phyloP scores from a whole-genome alignment of 495 filamentous ascomycete species.

The Penicillium tannophilum region DNA sequence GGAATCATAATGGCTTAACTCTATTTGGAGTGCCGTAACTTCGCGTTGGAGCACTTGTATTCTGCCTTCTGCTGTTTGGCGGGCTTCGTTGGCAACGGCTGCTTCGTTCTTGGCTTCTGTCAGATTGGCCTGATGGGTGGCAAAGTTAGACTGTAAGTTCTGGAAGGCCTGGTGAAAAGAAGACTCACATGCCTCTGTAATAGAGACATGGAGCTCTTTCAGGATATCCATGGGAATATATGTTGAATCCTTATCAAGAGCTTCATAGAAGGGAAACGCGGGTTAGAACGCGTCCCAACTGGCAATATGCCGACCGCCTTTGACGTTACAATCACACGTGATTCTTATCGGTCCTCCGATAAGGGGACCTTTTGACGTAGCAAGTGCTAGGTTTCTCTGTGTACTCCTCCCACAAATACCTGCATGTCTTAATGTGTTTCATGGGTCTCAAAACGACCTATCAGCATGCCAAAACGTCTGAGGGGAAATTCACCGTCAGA shows the following conservation, averaged over 20 bases:
- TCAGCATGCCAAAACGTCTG: slow-evolving; percentile 51
- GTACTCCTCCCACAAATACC: slow-evolving; percentile 3
- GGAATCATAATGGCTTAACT: slow-evolving; percentile 24
- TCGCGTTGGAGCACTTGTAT: slow-evolving; percentile 31
- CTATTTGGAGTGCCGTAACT: slow-evolving; percentile 23
- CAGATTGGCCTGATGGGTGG: slow-evolving; percentile 23
- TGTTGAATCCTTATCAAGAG: background rate
- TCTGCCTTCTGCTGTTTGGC: slow-evolving; percentile 20
- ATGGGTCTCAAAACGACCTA: background rate
- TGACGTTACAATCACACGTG: slow-evolving; percentile 3
- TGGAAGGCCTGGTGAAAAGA: slow-evolving; percentile 37
- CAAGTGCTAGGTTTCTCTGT: slow-evolving; percentile 3
- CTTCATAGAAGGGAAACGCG: slow-evolving; percentile 6
- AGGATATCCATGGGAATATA: slow-evolving; percentile 38
- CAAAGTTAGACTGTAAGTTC: slow-evolving; percentile 29
- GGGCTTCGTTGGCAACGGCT: slow-evolving; percentile 25
- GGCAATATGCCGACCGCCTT: slow-evolving; percentile 14
- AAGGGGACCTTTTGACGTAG: slow-evolving; percentile 23
- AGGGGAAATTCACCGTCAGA: slow-evolving; percentile 22
- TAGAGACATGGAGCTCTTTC: slow-evolving; percentile 37
- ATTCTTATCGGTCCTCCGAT: slow-evolving; percentile 21
- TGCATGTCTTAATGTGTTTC: background rate
- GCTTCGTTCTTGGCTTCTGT: slow-evolving; percentile 27
- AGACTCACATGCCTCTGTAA: slow-evolving; percentile 32
- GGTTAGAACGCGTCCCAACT: slow-evolving; percentile 12